Conservation (phyloP, 805 yeast genomes). For the Candida tallmaniae region DNA sequence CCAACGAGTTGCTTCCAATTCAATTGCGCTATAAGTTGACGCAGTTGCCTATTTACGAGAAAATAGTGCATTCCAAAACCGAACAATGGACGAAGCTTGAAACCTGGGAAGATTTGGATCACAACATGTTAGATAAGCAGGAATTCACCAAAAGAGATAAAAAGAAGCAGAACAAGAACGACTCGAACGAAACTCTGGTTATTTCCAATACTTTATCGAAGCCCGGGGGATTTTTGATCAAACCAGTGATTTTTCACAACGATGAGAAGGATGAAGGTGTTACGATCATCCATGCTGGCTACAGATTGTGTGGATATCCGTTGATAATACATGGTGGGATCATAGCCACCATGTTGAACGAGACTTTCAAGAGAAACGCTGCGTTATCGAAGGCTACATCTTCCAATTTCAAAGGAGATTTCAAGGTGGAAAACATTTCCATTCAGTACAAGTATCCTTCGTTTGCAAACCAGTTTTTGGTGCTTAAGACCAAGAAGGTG, state of each 20-base stretch:
- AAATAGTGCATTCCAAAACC: constrained; percentile 36
- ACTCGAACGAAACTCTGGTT: constrained; percentile 13
- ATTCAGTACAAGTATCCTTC: constrained; percentile 68
- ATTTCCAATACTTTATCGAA: constrained; percentile 47
- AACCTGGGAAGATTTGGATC: constrained; percentile 41
- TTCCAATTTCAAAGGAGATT: constrained; percentile 37
- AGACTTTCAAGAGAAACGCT: constrained; percentile 57
- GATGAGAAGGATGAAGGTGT: constrained; percentile 53
- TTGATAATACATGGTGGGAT: constrained; percentile 87
- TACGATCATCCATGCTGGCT: constrained; percentile 72
- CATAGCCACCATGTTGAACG: constrained; percentile 75
- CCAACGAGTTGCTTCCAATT: constrained; percentile 23
- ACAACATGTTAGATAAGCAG: constrained; percentile 29
- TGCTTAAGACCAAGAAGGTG: constrained; percentile 48
- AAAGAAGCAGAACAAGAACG: constrained; percentile 8
- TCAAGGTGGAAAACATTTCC: constrained; percentile 46
- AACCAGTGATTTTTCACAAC: constrained; percentile 66
- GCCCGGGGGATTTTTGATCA: constrained; percentile 77
- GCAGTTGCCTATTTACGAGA: constrained; percentile 47
- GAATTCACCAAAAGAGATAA: constrained; percentile 5
- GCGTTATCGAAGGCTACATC: constrained; percentile 31
- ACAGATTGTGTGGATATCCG: constrained; percentile 80
- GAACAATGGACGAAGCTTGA: constrained; percentile 41
- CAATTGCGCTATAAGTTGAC: constrained; percentile 46
- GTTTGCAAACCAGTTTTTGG: constrained; percentile 69